Percentiles rank a stretch among this genome's conserved stretches.
phyloP scores from a whole-genome alignment of 495 filamentous ascomycete genomes.

The Usnea hakonensis region DNA sequence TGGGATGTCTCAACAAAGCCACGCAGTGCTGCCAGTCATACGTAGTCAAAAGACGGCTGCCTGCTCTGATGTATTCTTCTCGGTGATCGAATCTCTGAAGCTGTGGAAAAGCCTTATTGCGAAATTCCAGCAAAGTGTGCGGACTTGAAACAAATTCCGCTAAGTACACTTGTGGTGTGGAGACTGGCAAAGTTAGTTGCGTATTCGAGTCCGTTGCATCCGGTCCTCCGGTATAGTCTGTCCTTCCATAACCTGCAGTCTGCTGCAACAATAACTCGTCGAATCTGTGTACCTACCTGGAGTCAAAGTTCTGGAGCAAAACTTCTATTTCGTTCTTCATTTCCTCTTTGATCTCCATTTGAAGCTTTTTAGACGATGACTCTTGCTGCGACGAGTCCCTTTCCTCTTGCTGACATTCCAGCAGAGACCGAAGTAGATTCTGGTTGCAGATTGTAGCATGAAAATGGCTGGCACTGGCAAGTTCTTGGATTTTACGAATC shows the following conservation, averaged over 20 bases:
- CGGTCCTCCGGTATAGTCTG: background rate
- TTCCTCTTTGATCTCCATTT: constrained; percentile 13
- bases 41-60: constrained; percentile 5
- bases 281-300: constrained; percentile 15
- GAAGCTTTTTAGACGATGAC: constrained; percentile 2
- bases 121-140: constrained; percentile 1
- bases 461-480: constrained; percentile 14
- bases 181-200: background rate
- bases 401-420: constrained; percentile 8
- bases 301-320: constrained; percentile 4
- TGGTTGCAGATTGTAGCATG: constrained; percentile 5
- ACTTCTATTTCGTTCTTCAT: constrained; percentile 8
- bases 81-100: constrained; percentile 10
- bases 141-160: background rate
- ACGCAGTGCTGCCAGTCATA: constrained; percentile 17
- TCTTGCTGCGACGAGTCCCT: constrained; percentile 1
- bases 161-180: background rate
- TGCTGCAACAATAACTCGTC: constrained; percentile 16
- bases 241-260: background rate
- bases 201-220: background rate
- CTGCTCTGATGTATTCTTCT: constrained; percentile 12
- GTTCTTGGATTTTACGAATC: constrained; percentile 14
- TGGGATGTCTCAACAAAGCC: constrained; percentile 7
- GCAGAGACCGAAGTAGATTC: constrained; percentile 6
- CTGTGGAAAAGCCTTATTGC: constrained; percentile 2